phyloP scores from a whole-genome alignment of 176 grass and related monocot species.

The Cocos nucifera region DNA sequence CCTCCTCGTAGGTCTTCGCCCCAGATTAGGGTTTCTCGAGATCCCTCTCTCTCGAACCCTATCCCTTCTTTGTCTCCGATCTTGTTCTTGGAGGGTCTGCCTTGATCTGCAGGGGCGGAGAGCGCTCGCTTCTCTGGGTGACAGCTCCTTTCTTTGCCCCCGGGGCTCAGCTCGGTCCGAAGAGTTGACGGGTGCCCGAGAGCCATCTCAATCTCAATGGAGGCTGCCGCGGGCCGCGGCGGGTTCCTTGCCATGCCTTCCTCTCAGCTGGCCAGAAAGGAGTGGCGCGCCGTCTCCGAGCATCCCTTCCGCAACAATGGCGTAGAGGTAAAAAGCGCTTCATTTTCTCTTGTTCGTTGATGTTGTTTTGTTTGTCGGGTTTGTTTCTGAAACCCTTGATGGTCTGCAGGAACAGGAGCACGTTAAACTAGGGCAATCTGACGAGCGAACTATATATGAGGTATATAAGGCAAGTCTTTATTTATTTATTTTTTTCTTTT shows the following conservation, averaged over 20 bases:
- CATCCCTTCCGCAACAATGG: conserved; percentile 52
- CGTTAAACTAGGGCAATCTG: conserved; percentile 45
- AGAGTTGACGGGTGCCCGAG: too few species aligned
- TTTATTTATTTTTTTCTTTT: too few species aligned
- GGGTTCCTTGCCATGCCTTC: neutral
- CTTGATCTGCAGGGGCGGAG: too few species aligned
- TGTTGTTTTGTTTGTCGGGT: neutral
- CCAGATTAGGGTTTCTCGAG: too few species aligned
- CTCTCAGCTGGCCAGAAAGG: conserved; percentile 45
- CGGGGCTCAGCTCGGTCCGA: too few species aligned
- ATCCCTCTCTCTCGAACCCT: too few species aligned
- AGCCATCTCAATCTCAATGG: neutral
- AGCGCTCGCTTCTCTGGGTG: too few species aligned
- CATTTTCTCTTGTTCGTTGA: neutral
- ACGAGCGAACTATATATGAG: conserved; percentile 71
- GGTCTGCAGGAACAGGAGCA: conserved; percentile 36
- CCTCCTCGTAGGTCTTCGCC: too few species aligned
- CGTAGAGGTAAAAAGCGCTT: conserved; percentile 38
- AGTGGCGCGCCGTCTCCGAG: conserved; percentile 91
- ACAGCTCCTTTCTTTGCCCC: too few species aligned
- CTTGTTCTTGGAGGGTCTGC: too few species aligned
- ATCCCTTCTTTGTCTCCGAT: too few species aligned
- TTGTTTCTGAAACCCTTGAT: conserved; percentile 5
- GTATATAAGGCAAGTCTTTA: conserved; percentile 21
- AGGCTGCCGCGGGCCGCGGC: conserved; percentile 4